Evolutionary conservation across 2,329 filamentous ascomycete species (phyloP), one percentile per base, ranked within the genome.

Genomic region (Cryphonectria nitschkei): DNA sequence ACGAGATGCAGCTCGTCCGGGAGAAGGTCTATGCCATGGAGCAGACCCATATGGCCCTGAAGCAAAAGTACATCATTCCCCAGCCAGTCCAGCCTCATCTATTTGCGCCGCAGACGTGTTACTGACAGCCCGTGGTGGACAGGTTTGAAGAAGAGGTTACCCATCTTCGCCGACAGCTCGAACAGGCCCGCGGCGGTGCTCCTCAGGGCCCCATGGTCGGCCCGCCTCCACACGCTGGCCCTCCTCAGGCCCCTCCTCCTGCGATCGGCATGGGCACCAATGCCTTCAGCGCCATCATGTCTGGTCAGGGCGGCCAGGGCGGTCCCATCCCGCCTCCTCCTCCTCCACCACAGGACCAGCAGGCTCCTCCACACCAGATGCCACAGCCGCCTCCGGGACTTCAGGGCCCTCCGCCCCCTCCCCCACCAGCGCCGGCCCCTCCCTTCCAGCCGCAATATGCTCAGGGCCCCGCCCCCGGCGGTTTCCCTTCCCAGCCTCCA

Each of bases 261-360:
- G 92, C 93, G 65, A 93, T 98, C 75, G 93, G 94, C 39, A 93
- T 97, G 78, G 95, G 95, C 37, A 95, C 92, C 80, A 96, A 97
- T 78, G 87, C 98, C 56, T 98, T 99, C 79, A 94, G 94, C 75
- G 94, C 94, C 70, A 97, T 98, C 79, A 98, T 99, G 93, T 90
- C 95, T 69, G 95, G 95, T 74, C 90, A 90, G 81, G 90, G 88
- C 73, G 93, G 91, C 77, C 94, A 95, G 83, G 92, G 91, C 76
- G 94, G 93, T 73, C 92, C 94, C 74, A 93, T 93, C 72, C 90
- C 97, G 76, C 94, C 94, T 74, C 92, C 92, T 74, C 92, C 92
- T 72, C 90, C 89, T 76, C 81, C 82, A 61, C 86, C 86, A 73
- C 88, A 89, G 79, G 87, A 90, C 77, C 84, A 86, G 75, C 85